Base-by-base conservation (phyloP, 2,329 filamentous ascomycete genomes). In the Furcasterigmium sp. region DNA sequence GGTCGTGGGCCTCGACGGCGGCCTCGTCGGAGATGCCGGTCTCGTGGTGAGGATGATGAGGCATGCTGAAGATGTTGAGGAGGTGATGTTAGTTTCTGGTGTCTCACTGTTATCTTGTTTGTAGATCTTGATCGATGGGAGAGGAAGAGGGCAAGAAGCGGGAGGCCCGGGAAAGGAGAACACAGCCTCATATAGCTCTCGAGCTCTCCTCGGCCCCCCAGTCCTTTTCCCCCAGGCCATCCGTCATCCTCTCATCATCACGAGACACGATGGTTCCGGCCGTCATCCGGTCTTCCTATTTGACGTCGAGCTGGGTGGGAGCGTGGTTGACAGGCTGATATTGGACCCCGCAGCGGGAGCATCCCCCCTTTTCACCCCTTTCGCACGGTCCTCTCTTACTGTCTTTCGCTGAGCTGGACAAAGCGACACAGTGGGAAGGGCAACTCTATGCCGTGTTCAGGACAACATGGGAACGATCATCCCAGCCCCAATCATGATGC, bases 1-100 rank as follows among this genome's bases (percentile, higher is more conserved):
- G 49, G 18, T 63, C 60, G 41, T 63, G 60, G 15, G 44, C 42
- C 42, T 60, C 60, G 7, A 54, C 38, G n/a, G 59, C 60, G 19
- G 52, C 55, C 49, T 62, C 57, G 30, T 62, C 60, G 1, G 53
- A 45, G 36, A 60, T 52, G 17, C 56, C 57, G 13, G 42, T 44
- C 11, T 42, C 29, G 13, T 39, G 37, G 15, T 35, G 32, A 7
- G 32, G 29, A 17, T 32, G 14, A n/a, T 32, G 29, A 14, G 29
- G 14, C 14, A n/a, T 14, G 5, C 11, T 17, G 29, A n/a, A n/a
- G 28, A 14, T 30, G 28, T 7, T 32, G 29, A 32, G 29, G 29
- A 28, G 13, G 8, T 28, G 25, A 28, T 28, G 10, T 6, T 14
- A n/a, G 10, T 13, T 32, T 32, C 8, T 6, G 8, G 5, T 32